A percentile compares a stretch with the other conserved stretches of the same genome.
These are phyloP conservation scores for Proliferodiscus dingleyae DNA, from an alignment of 2,329 filamentous ascomycete genomes.

Conservation along the genomic window DNA sequence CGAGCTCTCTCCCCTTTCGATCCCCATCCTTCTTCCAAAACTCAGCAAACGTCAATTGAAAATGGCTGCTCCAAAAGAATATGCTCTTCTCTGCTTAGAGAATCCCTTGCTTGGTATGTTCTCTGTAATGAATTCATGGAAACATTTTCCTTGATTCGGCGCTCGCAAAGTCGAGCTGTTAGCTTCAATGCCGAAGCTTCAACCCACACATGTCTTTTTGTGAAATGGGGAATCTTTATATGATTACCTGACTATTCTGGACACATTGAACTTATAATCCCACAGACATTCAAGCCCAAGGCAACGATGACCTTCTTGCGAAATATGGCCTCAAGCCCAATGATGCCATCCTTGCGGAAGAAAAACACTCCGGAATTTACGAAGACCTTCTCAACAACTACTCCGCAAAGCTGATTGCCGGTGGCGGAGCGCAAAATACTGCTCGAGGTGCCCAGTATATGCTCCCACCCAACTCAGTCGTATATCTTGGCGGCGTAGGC, in stretches of 20 bases:
- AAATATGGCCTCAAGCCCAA: constrained; percentile 95
- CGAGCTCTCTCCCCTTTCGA: constrained; percentile 8
- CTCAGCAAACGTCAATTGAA: constrained; percentile 24
- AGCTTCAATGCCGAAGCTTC: not conserved
- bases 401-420: constrained; percentile 90
- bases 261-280: constrained; percentile 4
- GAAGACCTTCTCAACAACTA: constrained; percentile 91
- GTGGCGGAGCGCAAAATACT: constrained; percentile 95
- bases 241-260: not conserved
- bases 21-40: constrained; percentile 3
- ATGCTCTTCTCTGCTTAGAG: constrained; percentile 87
- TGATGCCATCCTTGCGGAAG: constrained; percentile 93
- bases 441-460: constrained; percentile 96
- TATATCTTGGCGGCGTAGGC: constrained; percentile 91
- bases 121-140: not conserved
- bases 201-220: not conserved
- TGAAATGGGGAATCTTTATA: not conserved
- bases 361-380: constrained; percentile 84
- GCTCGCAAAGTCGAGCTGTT: not conserved
- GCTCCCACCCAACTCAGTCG: constrained; percentile 79
- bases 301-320: constrained; percentile 76
- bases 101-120: constrained; percentile 87
- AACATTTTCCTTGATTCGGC: not conserved
- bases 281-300: constrained; percentile 83
- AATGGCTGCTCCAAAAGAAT: constrained; percentile 77